Evolutionary conservation across 2,329 filamentous ascomycete genomes (phyloP), one percentile per base, ranked within the genome.

Genomic region (Lachnellula suecica): DNA sequence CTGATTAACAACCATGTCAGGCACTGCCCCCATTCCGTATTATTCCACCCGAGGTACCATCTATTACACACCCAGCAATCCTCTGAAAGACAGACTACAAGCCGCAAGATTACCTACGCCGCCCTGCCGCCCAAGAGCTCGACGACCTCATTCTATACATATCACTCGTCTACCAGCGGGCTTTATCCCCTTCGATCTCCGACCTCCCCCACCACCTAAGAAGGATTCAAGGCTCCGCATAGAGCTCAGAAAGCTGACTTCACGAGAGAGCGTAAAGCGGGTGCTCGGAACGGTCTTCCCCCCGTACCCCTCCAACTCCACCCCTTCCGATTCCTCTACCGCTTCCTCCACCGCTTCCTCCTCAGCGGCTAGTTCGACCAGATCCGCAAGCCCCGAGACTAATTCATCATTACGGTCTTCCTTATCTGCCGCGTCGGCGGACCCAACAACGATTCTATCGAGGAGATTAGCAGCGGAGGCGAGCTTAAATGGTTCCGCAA

Each of bases 121-220:
- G 51, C 70, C 74, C 59, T 81, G 79, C 63, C 74, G 75, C 62
- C 73, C 72, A 51, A 75, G 79, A 59, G 74, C 68, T 53, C 74
- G 77, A 58, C 72, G 79, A 63, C 79, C 78, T 40, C 78, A 81
- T 60, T 79, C 78, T 38, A 82, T 83, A 54, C 77, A 79, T 64
- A 81, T 82, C 53, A 72, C 64, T 72, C 53, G 75, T 73, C 51
- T 79, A 75, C 57, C 74, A 67, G 40, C 73, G 55, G 66, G 76
- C 24, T 74, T 70, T 43, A 60, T 73, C 3, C 72, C 71, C 2
- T 64, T 65, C 53, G 72, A 75, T 40, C 51, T 66, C 2, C 46
- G 60, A 48, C 58, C 61, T 34, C 34, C 42, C 7, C 60, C 72
- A 13, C 59, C 38, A 47, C 67, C 61, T 35, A 66, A 65, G 63